Base-by-base conservation (phyloP, 192 early-diverging fungal species). In the Entomortierella chlamydospora region DNA sequence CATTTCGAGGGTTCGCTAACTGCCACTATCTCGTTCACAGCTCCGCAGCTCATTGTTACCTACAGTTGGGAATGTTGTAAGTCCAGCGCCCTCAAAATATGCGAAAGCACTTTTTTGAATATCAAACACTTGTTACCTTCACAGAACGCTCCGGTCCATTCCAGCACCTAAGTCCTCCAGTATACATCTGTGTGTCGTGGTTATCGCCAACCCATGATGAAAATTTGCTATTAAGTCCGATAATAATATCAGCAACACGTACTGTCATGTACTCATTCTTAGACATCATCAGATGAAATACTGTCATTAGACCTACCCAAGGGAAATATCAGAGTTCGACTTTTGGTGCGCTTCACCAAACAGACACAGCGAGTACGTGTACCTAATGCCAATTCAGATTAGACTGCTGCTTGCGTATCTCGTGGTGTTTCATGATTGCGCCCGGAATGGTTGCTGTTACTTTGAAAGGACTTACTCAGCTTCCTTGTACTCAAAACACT, bases 1-100 rank as follows among this genome's bases (percentile, higher is more conserved):
- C 98, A 99, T 83, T 96, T 97, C 62, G 89, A 91, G 7, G 95
- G 96, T 82, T 99, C 98, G 3, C 89, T 71, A 0, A 98, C 93
- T 3, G 86, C 67, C 1, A 93, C 45, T 18, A 98, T 74, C 64
- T 88, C 77, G 55, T 91, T 94, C 22, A 90, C 85, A 0, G 67
- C 60, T 2, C 93, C 95, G 81, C 98, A 99, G 68, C 49, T 70
- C 68, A 79, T 66, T 6, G 58, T 43, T 26, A 79, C 39, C 74
- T 79, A 52, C 12, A 57, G n/a, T n/a, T 43, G 28, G 17, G 25
- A 43, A 53, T 41, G 39, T 9, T 41, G 13, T 41, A 41, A 9
- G 13, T 41, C n/a, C n/a, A n/a, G n/a, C n/a, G n/a, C n/a, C n/a
- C n/a, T n/a, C n/a, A n/a, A n/a, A n/a, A n/a, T n/a, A n/a, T n/a